Conservation (phyloP, 495 filamentous ascomycete species). For the Parathielavia appendiculata region DNA sequence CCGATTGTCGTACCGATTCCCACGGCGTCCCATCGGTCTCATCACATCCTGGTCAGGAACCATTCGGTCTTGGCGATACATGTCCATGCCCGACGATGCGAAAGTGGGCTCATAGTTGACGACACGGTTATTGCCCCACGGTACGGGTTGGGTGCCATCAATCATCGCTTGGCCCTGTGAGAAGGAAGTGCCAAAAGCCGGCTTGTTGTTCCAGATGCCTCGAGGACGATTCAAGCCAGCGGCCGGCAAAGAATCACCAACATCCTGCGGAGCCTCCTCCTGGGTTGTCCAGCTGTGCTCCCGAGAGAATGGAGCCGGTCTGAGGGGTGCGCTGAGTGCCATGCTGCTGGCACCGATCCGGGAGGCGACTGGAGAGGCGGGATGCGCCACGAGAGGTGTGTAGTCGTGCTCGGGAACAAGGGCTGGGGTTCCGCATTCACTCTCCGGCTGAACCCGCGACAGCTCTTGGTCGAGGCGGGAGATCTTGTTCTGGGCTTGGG, state of each 20-base stretch:
- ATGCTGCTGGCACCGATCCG: slow-evolving; percentile 27
- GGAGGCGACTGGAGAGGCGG: slow-evolving; percentile 21
- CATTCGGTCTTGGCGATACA: slow-evolving; percentile 43
- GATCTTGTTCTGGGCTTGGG: slow-evolving; percentile 73
- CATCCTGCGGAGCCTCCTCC: slow-evolving; percentile 64
- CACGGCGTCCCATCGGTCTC: slow-evolving; percentile 35
- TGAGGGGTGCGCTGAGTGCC: slow-evolving; percentile 49
- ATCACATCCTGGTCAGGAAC: slow-evolving; percentile 44
- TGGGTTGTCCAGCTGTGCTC: slow-evolving; percentile 57
- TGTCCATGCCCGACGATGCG: slow-evolving; percentile 28
- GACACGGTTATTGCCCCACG: slow-evolving; percentile 38
- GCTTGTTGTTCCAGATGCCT: slow-evolving; percentile 56
- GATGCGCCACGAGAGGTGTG: slow-evolving; percentile 11
- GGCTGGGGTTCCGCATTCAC: slow-evolving; percentile 24
- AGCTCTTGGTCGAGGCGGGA: slow-evolving; percentile 79
- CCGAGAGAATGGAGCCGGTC: slow-evolving; percentile 44
- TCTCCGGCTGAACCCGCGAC: slow-evolving; percentile 53
- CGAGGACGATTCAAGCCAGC: slow-evolving; percentile 56
- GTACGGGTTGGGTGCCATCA: slow-evolving; percentile 32
- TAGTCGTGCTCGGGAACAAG: slow-evolving; percentile 30
- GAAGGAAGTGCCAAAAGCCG: slow-evolving; percentile 27
- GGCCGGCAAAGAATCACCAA: slow-evolving; percentile 57
- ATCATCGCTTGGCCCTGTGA: slow-evolving; percentile 34
- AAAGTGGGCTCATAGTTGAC: slow-evolving; percentile 30
- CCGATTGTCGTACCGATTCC: slow-evolving; percentile 43